Base-by-base conservation (phyloP, 2,329 filamentous ascomycete species). In the Lasiodiplodia sp. region DNA sequence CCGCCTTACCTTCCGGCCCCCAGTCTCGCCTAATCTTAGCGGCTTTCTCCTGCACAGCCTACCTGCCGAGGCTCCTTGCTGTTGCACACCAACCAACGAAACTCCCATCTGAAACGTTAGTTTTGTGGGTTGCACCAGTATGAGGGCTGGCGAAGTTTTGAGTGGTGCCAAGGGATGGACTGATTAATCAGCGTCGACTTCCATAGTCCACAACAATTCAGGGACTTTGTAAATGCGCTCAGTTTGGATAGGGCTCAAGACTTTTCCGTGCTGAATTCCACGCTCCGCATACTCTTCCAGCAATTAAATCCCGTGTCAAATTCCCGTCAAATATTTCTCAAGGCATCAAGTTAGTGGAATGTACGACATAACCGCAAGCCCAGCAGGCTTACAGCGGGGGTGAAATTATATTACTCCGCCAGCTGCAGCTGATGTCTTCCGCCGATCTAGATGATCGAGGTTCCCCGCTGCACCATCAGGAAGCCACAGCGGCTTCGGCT, bases 21-120 rank as follows among this genome's bases (percentile, higher is more conserved):
- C n/a, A 47, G n/a, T 44, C 40, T 47, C 44, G 44, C 44, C 44
- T 47, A 47, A 47, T 47, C n/a, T 47, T 47, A 47, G 44, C 44
- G 18, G 7, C 44, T 7, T 3, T 47, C 18, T 18, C 44, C 44
- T 21, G 44, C 44, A 47, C 44, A 47, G 44, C 44, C 44, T n/a
- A 44, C 31, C 31, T 47, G 6, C 18, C 40, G 40, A 18, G 40
- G 18, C 16, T 28, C 40, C 8, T 34, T 34, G 31, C 31, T 34
- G 5, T 44, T 47, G 44, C n/a, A 47, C 8, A 47, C 44, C 16
- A 18, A 14, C 40, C 16, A 44, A 44, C 40, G 40, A 44, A 16
- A n/a, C 40, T 1, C n/a, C n/a, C 44, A 4, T 21, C 44, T 47
- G 44, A 47, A 47, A 47, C 44, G 8, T 21, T 47, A 47, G 44